phyloP scores from a whole-genome alignment of 2,329 filamentous ascomycete species.

The Alternaria arbusti region DNA sequence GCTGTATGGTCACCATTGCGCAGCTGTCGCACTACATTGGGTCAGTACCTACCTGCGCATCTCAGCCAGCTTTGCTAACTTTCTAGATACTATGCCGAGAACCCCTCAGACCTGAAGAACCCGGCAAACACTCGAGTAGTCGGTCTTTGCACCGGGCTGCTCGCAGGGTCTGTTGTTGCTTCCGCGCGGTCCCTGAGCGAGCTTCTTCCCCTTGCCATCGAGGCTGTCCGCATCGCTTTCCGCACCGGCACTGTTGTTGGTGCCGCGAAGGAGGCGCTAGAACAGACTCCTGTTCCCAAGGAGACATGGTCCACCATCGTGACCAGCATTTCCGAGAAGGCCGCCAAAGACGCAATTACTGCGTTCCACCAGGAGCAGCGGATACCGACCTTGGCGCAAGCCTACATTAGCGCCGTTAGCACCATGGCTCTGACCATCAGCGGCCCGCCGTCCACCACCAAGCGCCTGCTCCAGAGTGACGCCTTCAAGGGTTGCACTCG shows the following conservation, averaged over 20 bases:
- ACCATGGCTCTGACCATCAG: slow-evolving; percentile 66
- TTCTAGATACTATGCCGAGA: slow-evolving; percentile 56
- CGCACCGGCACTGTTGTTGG: slow-evolving; percentile 61
- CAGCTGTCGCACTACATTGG: slow-evolving; percentile 74
- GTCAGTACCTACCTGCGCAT: slow-evolving; percentile 51
- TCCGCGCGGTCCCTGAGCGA: slow-evolving; percentile 67
- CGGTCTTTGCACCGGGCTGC: slow-evolving; percentile 72
- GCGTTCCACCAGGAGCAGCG: slow-evolving; percentile 65
- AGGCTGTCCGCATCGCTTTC: slow-evolving; percentile 71
- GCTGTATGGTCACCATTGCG: slow-evolving; percentile 67
- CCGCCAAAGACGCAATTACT: slow-evolving; percentile 59
- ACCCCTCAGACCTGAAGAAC: slow-evolving; percentile 59
- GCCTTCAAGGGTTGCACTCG: slow-evolving; percentile 59
- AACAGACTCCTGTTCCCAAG: slow-evolving; percentile 61
- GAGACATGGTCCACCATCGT: slow-evolving; percentile 73
- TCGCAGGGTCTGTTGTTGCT: slow-evolving; percentile 72
- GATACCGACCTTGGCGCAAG: slow-evolving; percentile 57
- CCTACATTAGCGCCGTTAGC: slow-evolving; percentile 66
- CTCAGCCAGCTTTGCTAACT: slow-evolving; percentile 34
- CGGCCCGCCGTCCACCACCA: slow-evolving; percentile 62
- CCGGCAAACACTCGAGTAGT: slow-evolving; percentile 61
- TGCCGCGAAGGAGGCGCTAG: slow-evolving; percentile 52
- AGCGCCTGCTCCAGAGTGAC: slow-evolving; percentile 58
- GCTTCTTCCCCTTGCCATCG: slow-evolving; percentile 67
- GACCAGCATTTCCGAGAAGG: slow-evolving; percentile 60